A percentile compares a stretch with the other conserved stretches of the same genome.
Evolutionary conservation across 148 eudicot genomes (phyloP).

Genomic region (Nepenthes mirabilis): DNA sequence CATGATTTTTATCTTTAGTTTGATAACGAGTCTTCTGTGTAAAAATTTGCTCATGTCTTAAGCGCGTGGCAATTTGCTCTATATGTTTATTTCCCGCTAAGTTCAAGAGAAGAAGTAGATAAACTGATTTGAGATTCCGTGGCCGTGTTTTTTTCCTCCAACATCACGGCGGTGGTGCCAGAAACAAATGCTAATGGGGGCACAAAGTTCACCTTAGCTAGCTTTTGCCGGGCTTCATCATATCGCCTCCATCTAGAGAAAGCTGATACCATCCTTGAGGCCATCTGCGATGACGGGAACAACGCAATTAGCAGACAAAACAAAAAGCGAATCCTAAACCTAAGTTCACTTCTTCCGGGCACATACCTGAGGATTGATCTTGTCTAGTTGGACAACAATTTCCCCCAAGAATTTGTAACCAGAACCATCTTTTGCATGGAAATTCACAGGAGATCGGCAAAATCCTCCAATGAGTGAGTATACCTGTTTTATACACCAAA

Average conservation of each 20-base stretch:
- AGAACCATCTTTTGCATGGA: slow-evolving; percentile 97
- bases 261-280: slow-evolving; percentile 91
- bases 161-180: not conserved
- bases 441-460: slow-evolving; percentile 84
- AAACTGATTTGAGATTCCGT: no score
- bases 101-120: no score
- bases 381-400: slow-evolving; percentile 77
- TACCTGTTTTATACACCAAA: slow-evolving; percentile 35
- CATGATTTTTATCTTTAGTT: no score
- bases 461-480: slow-evolving; percentile 83
- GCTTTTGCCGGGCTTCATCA: slow-evolving; percentile 73
- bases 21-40: no score
- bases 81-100: no score
- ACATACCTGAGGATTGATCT: slow-evolving; percentile 65
- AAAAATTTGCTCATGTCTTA: no score
- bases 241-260: slow-evolving; percentile 93
- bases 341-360: not conserved
- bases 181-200: not conserved
- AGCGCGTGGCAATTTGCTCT: no score
- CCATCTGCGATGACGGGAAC: slow-evolving; percentile 23
- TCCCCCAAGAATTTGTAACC: no score
- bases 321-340: not conserved
- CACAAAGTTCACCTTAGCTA: slow-evolving; percentile 50
- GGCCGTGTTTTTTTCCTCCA: no score
- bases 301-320: not conserved